Base-by-base conservation (phyloP, 108 stramenopile genomes). In the Heterococcus sp. region DNA sequence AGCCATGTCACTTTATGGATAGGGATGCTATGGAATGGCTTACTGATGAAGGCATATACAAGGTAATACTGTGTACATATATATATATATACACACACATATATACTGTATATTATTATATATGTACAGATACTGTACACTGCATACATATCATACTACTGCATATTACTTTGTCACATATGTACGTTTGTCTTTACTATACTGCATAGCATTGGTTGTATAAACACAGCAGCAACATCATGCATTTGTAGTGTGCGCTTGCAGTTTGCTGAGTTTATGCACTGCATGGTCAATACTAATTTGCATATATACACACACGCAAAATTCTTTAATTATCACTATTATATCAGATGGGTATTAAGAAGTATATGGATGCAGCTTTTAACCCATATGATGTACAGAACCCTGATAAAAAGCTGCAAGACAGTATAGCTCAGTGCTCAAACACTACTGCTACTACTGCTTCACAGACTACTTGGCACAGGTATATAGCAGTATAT, bases 381-480 rank as follows among this genome's bases (percentile, higher is more conserved):
- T 81, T 84, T 37, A 84, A 65, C 14, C 37, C 80, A 30, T 75
- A 76, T 78, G 85, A 84, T 66, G 82, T 69, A 14, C 33, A 35
- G 35, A 85, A 75, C 75, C 84, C 78, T 4, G 75, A 81, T 32
- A 76, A 63, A 37, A 78, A 71, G 63, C 83, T 73, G 28, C 69
- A 73, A 78, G 85, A 80, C 27, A 76, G 77, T 33, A 35, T 73
- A 11, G 65, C 78, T 34, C 84, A 85, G 78, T 78, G 37, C 32
- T 78, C 79, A 3, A 78, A 78, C 30, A 65, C 80, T 28, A 80
- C 32, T 32, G 71, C 82, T 27, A 36, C 85, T 32, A 68, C 37
- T 30, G 75, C 40, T 36, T 69, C 90, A 26, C 90, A 90, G 70
- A 90, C 90, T 11, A 86, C 88, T 21, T 89, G 69, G 75, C 71